Evolutionary conservation across 257 asterid genomes (phyloP), one percentile per base, ranked within the genome.

Genomic region (Solanum chaucha): DNA sequence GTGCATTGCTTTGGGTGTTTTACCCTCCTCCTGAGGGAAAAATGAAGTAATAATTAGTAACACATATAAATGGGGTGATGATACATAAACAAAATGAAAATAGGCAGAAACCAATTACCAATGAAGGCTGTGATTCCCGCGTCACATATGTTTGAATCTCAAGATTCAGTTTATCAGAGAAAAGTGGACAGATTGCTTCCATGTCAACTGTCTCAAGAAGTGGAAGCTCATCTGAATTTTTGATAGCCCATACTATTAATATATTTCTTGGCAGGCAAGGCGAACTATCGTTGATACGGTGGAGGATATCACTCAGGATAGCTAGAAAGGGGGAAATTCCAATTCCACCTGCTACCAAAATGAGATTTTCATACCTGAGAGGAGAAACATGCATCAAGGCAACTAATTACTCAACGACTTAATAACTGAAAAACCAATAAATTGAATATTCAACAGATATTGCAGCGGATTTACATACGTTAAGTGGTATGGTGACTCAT

Each of bases 271-370:
- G 94, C 26, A 90, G 88, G 84, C 97, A 96, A 44, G 97, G 95
- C 24, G 38, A 91, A 2, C 92, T 90, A 3, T 93, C 90, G 22
- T 91, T 91, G 82, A 93, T 82, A 51, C 93, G 93, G 88, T 92
- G 98, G 41, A 96, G 93, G 87, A 96, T 86, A 22, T 96, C 99
- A 48, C 97, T 96, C 87, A 96, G 73, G 88, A 96, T 93, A 4
- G 99, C 99, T 24, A 94, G 87, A 87, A 96, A 96, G 17, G 99
- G 98, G 2, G 99, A 93, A 82, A 96, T 94, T 73, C 99, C 99
- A 24, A 96, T 95, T 11, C 99, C 99, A 2, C 99, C 99, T 11
- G 99, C 99, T 13, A 96, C 95, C 90, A 96, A 90, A 87, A 96
- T 91, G 84, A 95, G 96, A 86, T 93, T 93, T 91, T 93, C 97